Conservation (phyloP, 306 rosid species). For the Benincasa hispida region DNA sequence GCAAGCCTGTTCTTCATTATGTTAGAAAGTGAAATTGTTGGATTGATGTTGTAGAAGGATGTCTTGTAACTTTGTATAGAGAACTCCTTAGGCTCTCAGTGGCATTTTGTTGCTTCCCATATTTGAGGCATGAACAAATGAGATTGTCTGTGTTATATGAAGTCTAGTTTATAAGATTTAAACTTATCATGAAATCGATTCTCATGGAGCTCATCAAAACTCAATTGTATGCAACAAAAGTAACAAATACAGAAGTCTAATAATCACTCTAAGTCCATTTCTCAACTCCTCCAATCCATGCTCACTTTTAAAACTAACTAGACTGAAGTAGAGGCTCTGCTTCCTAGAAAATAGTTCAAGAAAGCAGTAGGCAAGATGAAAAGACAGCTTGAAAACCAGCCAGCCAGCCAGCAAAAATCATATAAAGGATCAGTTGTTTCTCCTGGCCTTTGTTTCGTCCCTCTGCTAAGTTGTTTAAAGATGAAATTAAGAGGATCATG, state of each 20-base stretch:
- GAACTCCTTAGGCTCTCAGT: not conserved
- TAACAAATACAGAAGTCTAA: conserved; percentile 22
- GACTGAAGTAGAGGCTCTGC: conserved; percentile 37
- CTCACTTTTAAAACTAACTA: conserved; percentile 40
- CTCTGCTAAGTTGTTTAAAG: conserved; percentile 1
- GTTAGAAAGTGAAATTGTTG: not conserved
- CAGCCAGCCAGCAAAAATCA: not conserved
- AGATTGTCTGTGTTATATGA: not conserved
- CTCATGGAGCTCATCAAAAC: not conserved
- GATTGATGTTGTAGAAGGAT: not conserved
- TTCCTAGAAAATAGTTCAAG: conserved; percentile 37
- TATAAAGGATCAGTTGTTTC: not conserved
- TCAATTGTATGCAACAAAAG: conserved; percentile 13
- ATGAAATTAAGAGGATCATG: conserved; percentile 26
- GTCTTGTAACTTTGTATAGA: not conserved
- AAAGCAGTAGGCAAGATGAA: conserved; percentile 20
- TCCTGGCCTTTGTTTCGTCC: conserved; percentile 1
- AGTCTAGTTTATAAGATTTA: not conserved
- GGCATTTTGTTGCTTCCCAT: not conserved
- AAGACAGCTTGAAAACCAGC: conserved; percentile 3
- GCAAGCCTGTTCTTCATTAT: not conserved
- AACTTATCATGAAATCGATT: not conserved
- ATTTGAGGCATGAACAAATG: not conserved
- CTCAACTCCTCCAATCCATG: conserved; percentile 4
- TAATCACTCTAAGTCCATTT: conserved; percentile 25